A percentile compares a stretch with the other conserved stretches of the same genome.
phyloP scores from a whole-genome alignment of 306 rosid species.

The Lablab purpureus region DNA sequence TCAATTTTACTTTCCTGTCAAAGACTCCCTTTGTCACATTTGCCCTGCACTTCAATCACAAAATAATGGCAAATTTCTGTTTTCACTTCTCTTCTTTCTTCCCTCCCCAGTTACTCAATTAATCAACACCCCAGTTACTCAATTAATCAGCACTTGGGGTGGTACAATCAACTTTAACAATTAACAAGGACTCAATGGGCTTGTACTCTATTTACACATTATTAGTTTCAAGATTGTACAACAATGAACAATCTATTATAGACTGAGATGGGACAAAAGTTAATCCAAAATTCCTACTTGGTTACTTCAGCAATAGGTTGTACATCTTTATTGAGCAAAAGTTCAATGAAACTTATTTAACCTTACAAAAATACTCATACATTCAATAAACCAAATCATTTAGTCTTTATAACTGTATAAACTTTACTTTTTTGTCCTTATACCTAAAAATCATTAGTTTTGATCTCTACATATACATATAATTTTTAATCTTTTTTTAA shows the following conservation, averaged over 20 bases:
- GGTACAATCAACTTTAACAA: neutral
- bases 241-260: neutral
- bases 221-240: constrained; percentile 5
- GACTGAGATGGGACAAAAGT: neutral
- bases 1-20: constrained; percentile 59
- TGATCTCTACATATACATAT: too few relatives aligned
- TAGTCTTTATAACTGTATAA: too few relatives aligned
- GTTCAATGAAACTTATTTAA: neutral
- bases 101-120: neutral
- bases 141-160: neutral
- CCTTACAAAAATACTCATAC: neutral
- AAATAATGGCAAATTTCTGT: neutral
- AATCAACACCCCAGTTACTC: constrained; percentile 1
- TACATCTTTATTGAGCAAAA: neutral
- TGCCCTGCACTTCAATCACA: constrained; percentile 18
- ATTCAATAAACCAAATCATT: neutral
- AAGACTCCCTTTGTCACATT: constrained; percentile 49
- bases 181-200: constrained; percentile 19
- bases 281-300: neutral
- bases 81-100: neutral
- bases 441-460: too few relatives aligned
- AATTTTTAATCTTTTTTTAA: too few relatives aligned
- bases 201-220: constrained; percentile 4
- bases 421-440: too few relatives aligned
- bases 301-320: neutral